A percentile compares a stretch with the other conserved stretches of the same genome.
These are phyloP conservation scores for Cornus suecica DNA, from an alignment of 148 eudicot genomes.

Conservation along the genomic window DNA sequence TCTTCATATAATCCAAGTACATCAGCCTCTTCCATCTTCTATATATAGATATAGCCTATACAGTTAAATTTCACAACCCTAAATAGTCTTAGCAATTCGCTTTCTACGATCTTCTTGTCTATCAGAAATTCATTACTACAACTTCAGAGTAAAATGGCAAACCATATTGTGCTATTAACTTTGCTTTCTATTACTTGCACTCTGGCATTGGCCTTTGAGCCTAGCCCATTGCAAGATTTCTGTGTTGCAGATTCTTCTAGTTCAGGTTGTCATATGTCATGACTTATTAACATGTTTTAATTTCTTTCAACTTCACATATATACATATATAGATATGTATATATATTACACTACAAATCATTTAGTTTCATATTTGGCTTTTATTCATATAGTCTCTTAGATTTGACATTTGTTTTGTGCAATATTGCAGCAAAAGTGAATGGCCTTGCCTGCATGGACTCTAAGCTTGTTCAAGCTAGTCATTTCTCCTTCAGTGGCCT, in stretches of 20 bases:
- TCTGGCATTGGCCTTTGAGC: background rate
- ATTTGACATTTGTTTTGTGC: no score
- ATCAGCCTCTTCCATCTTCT: background rate
- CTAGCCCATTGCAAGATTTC: background rate
- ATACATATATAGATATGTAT: no score
- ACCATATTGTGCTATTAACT: background rate
- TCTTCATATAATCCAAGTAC: background rate
- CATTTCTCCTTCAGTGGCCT: constrained; percentile 19
- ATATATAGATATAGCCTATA: no score
- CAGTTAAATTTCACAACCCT: no score
- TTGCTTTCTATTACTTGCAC: background rate
- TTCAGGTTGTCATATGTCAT: background rate
- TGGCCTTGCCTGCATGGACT: constrained; percentile 13
- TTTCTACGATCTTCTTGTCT: no score
- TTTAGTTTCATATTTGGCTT: no score
- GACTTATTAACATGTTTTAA: no score
- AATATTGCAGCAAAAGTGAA: constrained; percentile 6
- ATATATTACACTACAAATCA: no score
- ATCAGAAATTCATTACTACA: no score
- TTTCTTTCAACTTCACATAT: no score
- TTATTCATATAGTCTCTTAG: no score
- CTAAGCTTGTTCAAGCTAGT: background rate
- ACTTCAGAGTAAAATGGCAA: background rate
- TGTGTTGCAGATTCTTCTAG: background rate
- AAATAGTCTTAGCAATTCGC: no score